phyloP scores from a whole-genome alignment of 805 yeast genomes.

The Hanseniaspora opuntiae region DNA sequence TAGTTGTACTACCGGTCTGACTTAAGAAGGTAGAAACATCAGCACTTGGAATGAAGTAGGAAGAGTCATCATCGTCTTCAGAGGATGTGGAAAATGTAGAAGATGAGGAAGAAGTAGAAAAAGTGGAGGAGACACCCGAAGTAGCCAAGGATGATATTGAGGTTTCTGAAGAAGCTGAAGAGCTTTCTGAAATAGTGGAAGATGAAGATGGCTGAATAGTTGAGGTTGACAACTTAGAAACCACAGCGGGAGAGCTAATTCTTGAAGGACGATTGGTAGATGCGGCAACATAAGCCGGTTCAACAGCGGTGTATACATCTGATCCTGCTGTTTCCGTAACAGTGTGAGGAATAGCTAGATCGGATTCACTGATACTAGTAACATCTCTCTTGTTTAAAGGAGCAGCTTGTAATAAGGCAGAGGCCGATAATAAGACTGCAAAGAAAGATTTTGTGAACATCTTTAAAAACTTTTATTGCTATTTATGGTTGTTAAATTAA shows the following conservation, averaged over 20 bases:
- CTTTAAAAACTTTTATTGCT: neutral
- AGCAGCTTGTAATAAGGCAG: neutral
- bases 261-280: neutral
- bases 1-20: constrained; percentile 16
- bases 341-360: neutral
- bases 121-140: constrained; percentile 4
- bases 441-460: neutral
- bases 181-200: neutral
- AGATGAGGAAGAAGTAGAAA: neutral
- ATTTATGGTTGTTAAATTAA: neutral
- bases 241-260: neutral
- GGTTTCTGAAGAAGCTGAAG: neutral
- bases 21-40: constrained; percentile 14
- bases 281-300: neutral
- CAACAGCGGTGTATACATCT: constrained; percentile 4
- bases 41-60: neutral
- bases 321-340: neutral
- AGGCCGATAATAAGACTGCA: neutral
- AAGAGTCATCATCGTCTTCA: neutral
- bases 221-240: neutral
- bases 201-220: neutral
- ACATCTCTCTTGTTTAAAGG: neutral
- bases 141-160: neutral
- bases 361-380: neutral
- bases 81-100: neutral